Percentiles rank a stretch among this genome's conserved stretches.
phyloP scores from a whole-genome alignment of 208 protist genomes.

The Borovskyia barvae region DNA sequence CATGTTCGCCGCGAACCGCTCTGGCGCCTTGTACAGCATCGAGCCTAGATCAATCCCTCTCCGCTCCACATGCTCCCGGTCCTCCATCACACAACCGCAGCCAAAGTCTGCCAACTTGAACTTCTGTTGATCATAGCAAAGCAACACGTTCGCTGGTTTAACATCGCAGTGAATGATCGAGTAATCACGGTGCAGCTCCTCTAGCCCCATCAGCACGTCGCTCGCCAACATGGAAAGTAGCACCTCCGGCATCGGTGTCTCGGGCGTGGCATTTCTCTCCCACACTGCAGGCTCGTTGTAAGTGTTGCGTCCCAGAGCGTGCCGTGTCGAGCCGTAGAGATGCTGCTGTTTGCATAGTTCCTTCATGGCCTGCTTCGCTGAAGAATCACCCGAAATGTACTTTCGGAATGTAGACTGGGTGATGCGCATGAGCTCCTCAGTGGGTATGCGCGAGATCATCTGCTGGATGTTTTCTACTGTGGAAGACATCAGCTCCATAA shows the following conservation, averaged over 20 bases:
- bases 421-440: slow-evolving; percentile 59
- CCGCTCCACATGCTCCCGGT: slow-evolving; percentile 31
- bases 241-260: slow-evolving; percentile 99
- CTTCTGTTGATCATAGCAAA: slow-evolving; percentile 55
- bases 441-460: slow-evolving; percentile 76
- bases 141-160: slow-evolving; percentile 96
- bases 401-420: slow-evolving; percentile 71
- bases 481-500: slow-evolving; percentile 87
- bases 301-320: slow-evolving; percentile 54
- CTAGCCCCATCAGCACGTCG: slow-evolving; percentile 86
- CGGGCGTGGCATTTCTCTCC: slow-evolving; percentile 92
- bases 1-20: slow-evolving; percentile 37
- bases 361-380: slow-evolving; percentile 15
- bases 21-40: slow-evolving; percentile 87
- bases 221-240: slow-evolving; percentile 99
- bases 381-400: slow-evolving; percentile 31
- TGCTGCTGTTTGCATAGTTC: slow-evolving; percentile 43
- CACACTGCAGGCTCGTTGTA: slow-evolving; percentile 64
- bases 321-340: slow-evolving; percentile 45
- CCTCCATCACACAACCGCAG: slow-evolving; percentile 74
- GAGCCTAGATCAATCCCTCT: slow-evolving; percentile 67
- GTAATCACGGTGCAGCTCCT: slow-evolving; percentile 84
- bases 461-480: slow-evolving; percentile 71
- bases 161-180: slow-evolving; percentile 95
- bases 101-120: slow-evolving; percentile 91